Evolutionary conservation across 352 stramenopile genomes (phyloP).

Genomic region (Phytophthora pini): DNA sequence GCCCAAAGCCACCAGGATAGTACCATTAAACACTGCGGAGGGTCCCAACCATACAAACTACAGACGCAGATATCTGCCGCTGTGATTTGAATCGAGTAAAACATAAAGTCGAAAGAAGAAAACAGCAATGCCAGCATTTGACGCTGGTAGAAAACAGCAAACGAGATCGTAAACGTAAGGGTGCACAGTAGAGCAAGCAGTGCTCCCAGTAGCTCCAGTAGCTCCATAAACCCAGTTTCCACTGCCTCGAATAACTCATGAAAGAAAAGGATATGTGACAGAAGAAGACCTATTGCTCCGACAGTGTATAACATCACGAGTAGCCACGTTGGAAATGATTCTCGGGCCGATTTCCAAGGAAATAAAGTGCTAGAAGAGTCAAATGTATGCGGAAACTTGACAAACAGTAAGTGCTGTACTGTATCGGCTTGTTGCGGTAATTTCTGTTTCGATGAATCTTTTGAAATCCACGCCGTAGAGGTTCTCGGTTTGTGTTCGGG

Average conservation of each 20-base stretch:
- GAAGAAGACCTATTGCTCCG: conserved; percentile 4
- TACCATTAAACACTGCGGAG: conserved; percentile 12
- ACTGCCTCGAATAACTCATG: background rate
- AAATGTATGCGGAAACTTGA: conserved; percentile 13
- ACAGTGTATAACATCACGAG: conserved; percentile 3
- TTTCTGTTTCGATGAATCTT: too few relatives aligned
- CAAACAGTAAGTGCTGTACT: conserved; percentile 7
- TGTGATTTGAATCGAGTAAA: conserved; percentile 41
- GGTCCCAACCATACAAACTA: conserved; percentile 24
- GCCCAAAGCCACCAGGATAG: conserved; percentile 32
- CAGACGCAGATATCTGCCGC: conserved; percentile 36
- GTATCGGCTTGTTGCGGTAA: too few relatives aligned
- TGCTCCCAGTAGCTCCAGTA: too few relatives aligned
- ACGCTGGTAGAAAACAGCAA: conserved; percentile 34
- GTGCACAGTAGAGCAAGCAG: too few relatives aligned
- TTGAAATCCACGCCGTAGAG: too few relatives aligned
- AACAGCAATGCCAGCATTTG: conserved; percentile 40
- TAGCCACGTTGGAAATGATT: background rate
- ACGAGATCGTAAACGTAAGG: background rate
- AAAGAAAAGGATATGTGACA: conserved; percentile 4
- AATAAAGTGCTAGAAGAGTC: conserved; percentile 9
- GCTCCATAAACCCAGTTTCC: too few relatives aligned
- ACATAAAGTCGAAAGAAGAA: conserved; percentile 51
- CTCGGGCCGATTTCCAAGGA: background rate
- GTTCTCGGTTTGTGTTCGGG: background rate